Conservation (phyloP, 2,329 filamentous ascomycete genomes). For the Ophiostoma pallidulum region DNA sequence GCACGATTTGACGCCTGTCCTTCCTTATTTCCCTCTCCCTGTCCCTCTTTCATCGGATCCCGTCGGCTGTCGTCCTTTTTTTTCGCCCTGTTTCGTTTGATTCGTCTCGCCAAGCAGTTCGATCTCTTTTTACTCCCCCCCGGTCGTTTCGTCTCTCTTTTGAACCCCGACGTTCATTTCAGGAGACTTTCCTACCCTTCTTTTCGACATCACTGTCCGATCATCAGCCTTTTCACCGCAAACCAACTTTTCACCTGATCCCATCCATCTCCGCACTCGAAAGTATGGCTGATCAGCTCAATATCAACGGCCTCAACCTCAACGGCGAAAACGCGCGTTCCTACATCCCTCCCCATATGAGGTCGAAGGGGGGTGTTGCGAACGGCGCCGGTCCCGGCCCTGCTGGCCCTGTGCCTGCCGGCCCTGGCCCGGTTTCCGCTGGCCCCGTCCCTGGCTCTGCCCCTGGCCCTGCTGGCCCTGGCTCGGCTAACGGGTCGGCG, state of each 20-base stretch:
- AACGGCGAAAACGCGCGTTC: conserved; percentile 44
- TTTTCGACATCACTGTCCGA: conserved; percentile 2
- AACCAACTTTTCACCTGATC: conserved; percentile 15
- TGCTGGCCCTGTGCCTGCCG: conserved; percentile 14
- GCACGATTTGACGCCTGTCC: background rate
- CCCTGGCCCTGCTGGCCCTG: conserved; percentile 6
- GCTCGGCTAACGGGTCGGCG: background rate
- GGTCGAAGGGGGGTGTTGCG: conserved; percentile 42
- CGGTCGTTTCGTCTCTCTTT: conserved; percentile 12
- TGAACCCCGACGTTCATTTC: conserved; percentile 13
- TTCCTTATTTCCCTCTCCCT: conserved; percentile 2
- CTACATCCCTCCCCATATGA: conserved; percentile 81
- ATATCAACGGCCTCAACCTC: conserved; percentile 67
- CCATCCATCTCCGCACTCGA: conserved; percentile 15
- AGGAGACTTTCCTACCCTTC: conserved; percentile 6
- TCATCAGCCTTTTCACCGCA: background rate
- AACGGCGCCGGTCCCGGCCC: conserved; percentile 19
- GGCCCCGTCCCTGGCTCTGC: conserved; percentile 12
- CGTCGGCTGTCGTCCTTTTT: background rate
- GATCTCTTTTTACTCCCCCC: conserved; percentile 10
- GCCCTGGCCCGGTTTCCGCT: conserved; percentile 4
- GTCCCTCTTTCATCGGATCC: background rate
- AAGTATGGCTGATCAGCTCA: conserved; percentile 75
- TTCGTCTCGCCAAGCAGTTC: background rate
- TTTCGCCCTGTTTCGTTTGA: conserved; percentile 1